These are phyloP conservation scores for Trichomonas gallinae DNA, from an alignment of 208 protist genomes.

Conservation along the genomic window DNA sequence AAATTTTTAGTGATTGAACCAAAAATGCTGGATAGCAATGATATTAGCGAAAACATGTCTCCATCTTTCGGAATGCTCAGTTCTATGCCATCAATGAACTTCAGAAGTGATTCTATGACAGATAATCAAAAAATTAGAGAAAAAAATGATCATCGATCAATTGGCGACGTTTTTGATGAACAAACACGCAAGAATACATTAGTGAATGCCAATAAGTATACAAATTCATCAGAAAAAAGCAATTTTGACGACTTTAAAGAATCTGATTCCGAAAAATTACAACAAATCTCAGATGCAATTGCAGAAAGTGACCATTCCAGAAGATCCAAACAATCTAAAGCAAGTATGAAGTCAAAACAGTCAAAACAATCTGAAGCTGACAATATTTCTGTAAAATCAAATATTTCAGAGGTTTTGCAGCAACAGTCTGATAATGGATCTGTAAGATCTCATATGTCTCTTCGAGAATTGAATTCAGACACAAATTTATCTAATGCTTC, in stretches of 20 bases:
- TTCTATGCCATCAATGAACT: not conserved
- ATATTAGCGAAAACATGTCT: not conserved
- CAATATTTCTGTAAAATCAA: not conserved
- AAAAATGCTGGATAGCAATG: not conserved
- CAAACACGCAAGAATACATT: not conserved
- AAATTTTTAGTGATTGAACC: not conserved
- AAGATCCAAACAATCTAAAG: not conserved
- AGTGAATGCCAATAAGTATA: not conserved
- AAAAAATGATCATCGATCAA: not conserved
- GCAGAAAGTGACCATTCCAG: not conserved
- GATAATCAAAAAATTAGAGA: not conserved
- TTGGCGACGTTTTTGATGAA: not conserved
- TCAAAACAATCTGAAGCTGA: not conserved
- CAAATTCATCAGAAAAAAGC: not conserved
- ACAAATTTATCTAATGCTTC: not conserved
- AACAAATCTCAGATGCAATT: not conserved
- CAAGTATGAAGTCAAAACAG: not conserved
- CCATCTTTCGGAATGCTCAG: not conserved
- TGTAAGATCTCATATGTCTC: not conserved
- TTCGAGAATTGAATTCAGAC: not conserved
- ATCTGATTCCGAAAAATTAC: not conserved
- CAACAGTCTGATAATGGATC: not conserved
- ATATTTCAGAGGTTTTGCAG: not conserved
- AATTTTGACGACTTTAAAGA: not conserved
- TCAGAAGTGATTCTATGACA: not conserved